Evolutionary conservation across 495 filamentous ascomycete genomes (phyloP).

Genomic region (Neurospora sp.): DNA sequence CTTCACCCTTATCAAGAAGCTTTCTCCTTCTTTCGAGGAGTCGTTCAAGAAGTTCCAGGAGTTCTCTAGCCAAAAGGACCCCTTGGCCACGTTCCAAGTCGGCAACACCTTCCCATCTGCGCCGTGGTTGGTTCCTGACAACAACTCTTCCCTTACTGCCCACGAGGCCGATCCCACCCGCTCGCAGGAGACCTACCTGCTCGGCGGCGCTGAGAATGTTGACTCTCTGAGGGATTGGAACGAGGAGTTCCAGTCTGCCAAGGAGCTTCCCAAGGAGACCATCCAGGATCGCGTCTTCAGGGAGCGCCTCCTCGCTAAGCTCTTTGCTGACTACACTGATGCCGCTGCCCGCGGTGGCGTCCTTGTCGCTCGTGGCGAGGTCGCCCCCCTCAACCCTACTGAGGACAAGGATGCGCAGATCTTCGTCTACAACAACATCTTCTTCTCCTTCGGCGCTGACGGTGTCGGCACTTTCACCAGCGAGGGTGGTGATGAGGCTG

Average conservation of each 20-base stretch:
- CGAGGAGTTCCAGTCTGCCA: conserved; percentile 95
- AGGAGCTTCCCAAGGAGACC: conserved; percentile 82
- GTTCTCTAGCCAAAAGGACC: conserved; percentile 71
- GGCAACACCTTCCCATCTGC: conserved; percentile 85
- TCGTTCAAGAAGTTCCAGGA: conserved; percentile 70
- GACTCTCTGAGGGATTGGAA: conserved; percentile 98
- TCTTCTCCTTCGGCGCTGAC: conserved; percentile 97
- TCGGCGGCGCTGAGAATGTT: conserved; percentile 81
- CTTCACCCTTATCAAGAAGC: conserved; percentile 59
- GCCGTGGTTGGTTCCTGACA: conserved; percentile 78
- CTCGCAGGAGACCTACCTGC: conserved; percentile 84
- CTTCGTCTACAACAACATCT: conserved; percentile 98
- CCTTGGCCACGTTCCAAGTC: conserved; percentile 85
- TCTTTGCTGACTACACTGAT: conserved; percentile 96
- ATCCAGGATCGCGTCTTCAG: conserved; percentile 95
- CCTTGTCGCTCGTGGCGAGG: conserved; percentile 83
- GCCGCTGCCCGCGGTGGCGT: conserved; percentile 90
- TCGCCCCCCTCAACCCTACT: conserved; percentile 93
- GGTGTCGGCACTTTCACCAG: conserved; percentile 94
- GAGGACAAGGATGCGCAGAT: conserved; percentile 91
- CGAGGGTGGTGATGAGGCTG: conserved; percentile 95
- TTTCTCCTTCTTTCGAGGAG: conserved; percentile 73
- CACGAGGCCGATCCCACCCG: conserved; percentile 80
- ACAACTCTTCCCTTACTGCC: conserved; percentile 47
- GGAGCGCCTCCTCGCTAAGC: conserved; percentile 84